Percentiles rank a stretch among this genome's conserved stretches.
phyloP scores from a whole-genome alignment of 345 rosid species.

The Ailanthus altissimus region DNA sequence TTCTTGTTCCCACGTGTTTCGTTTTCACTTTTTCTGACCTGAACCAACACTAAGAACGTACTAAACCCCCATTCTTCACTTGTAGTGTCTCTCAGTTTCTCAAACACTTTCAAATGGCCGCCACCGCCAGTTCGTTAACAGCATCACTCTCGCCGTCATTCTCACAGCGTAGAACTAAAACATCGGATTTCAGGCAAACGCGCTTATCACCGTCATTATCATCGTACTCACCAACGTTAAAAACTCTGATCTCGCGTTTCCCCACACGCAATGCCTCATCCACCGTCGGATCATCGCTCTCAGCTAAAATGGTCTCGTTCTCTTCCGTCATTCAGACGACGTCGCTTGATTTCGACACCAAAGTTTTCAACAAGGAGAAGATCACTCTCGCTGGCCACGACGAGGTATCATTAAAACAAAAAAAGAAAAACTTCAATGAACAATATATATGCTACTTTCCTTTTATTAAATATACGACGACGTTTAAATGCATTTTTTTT shows the following conservation, averaged over 20 bases:
- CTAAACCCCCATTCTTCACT: too few relatives aligned
- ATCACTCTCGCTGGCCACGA: slow-evolving; percentile 41
- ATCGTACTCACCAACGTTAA: slow-evolving; percentile 12
- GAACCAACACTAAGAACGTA: too few relatives aligned
- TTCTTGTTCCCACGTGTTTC: background rate
- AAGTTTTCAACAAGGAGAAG: slow-evolving; percentile 44
- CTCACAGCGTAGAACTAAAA: slow-evolving; percentile 12
- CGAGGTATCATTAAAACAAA: slow-evolving; percentile 37
- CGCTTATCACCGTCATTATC: slow-evolving; percentile 1
- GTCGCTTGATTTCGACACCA: slow-evolving; percentile 35
- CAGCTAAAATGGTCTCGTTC: slow-evolving; percentile 19
- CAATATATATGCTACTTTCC: background rate
- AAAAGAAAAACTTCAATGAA: background rate
- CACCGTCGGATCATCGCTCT: slow-evolving; percentile 15
- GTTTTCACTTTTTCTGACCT: too few relatives aligned
- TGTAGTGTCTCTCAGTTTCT: background rate
- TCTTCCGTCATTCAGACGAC: slow-evolving; percentile 15
- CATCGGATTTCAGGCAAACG: background rate
- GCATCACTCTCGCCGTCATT: slow-evolving; percentile 1
- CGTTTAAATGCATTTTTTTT: background rate
- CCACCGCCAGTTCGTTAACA: slow-evolving; percentile 16
- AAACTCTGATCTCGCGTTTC: slow-evolving; percentile 13
- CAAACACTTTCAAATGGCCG: slow-evolving; percentile 16
- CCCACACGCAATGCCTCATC: slow-evolving; percentile 10
- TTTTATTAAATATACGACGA: background rate